A percentile compares a stretch with the other conserved stretches of the same genome.
phyloP scores from a whole-genome alignment of 2,329 filamentous ascomycete genomes.

The Penicillium rolfsii region DNA sequence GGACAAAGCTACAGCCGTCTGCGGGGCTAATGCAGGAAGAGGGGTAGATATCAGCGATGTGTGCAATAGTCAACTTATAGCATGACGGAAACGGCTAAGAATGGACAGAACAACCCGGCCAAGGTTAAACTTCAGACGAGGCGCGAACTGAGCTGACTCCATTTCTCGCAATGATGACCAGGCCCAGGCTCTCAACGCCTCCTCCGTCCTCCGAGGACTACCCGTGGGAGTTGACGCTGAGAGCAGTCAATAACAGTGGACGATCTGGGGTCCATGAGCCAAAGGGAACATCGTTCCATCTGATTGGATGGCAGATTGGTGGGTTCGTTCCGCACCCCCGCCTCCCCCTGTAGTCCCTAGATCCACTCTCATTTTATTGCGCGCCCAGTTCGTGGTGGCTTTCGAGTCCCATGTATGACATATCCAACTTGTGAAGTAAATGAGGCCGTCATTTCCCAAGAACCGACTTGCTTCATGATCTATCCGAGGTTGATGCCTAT shows the following conservation, averaged over 20 bases:
- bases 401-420: not conserved
- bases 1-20: not conserved
- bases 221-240: not conserved
- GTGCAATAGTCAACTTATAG: not conserved
- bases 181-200: not conserved
- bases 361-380: not conserved
- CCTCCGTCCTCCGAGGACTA: no score
- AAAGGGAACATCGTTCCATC: not conserved
- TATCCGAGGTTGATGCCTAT: not conserved
- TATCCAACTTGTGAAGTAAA: not conserved
- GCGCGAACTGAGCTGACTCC: not conserved
- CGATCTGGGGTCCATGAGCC: not conserved
- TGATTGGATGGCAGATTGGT: not conserved
- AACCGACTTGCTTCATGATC: no score
- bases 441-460: not conserved
- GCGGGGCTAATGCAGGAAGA: slow-evolving; percentile 10
- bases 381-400: not conserved
- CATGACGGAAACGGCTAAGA: not conserved
- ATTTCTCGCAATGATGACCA: not conserved
- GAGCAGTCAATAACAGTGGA: not conserved
- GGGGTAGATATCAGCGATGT: slow-evolving; percentile 3
- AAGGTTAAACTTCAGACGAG: not conserved
- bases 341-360: not conserved
- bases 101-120: slow-evolving; percentile 1
- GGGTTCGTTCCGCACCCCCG: not conserved